These are phyloP conservation scores for Singerocomus rubriflavus DNA, from an alignment of 1,284 basidiomycete species.

Conservation along the genomic window DNA sequence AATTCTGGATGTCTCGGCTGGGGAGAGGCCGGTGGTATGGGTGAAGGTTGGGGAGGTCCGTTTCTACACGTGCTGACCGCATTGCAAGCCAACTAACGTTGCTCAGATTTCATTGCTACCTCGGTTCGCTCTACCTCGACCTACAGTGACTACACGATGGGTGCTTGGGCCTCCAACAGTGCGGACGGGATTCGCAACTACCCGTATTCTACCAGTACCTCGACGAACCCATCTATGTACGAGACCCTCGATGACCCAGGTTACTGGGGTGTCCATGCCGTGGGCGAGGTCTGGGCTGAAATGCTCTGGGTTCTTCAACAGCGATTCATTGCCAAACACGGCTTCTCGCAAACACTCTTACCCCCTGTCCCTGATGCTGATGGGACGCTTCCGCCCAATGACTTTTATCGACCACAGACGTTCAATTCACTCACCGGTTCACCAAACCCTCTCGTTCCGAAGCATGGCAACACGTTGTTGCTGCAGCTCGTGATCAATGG, in stretches of 20 bases:
- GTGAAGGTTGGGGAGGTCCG: conserved; percentile 85
- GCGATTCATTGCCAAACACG: conserved; percentile 76
- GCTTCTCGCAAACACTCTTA: conserved; percentile 76
- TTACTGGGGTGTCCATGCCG: conserved; percentile 90
- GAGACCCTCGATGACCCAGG: conserved; percentile 94
- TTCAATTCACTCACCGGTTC: conserved; percentile 37
- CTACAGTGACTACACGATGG: conserved; percentile 86
- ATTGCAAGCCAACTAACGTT: conserved; percentile 2
- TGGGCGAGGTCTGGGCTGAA: conserved; percentile 96
- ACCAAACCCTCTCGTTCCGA: conserved; percentile 71
- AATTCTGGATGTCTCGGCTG: conserved; percentile 94
- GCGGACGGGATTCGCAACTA: conserved; percentile 84
- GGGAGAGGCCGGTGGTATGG: conserved; percentile 97
- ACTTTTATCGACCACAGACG: conserved; percentile 68
- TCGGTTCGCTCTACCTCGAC: conserved; percentile 72
- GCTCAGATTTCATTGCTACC: conserved; percentile 77
- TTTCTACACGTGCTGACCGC: conserved; percentile 1
- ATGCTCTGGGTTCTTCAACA: conserved; percentile 86
- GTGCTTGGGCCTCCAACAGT: conserved; percentile 88
- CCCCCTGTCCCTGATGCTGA: conserved; percentile 66
- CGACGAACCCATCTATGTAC: conserved; percentile 89
- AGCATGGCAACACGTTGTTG: conserved; percentile 87
- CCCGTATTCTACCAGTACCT: conserved; percentile 76
- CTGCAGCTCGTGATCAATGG: conserved; percentile 86
- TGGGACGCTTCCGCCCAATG: conserved; percentile 58